These are phyloP conservation scores for Aschersonia sp. DNA, from an alignment of 2,329 filamentous ascomycete genomes.

Conservation along the genomic window DNA sequence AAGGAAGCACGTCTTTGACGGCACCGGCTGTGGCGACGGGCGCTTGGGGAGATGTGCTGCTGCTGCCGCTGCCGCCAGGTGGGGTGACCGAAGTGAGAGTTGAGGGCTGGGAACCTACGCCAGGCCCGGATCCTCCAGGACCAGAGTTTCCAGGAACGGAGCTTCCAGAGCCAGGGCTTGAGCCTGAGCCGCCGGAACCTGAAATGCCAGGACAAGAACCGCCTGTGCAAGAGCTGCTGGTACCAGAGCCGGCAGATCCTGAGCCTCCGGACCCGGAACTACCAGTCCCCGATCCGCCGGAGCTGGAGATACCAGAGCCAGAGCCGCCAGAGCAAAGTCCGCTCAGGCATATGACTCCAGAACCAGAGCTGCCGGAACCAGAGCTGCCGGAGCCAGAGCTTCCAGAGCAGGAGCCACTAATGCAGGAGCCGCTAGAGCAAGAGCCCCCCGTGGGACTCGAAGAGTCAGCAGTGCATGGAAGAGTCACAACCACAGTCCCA, in stretches of 20 bases:
- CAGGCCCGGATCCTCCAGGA: background rate
- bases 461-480: background rate
- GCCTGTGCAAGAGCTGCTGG: background rate
- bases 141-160: background rate
- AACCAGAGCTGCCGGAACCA: background rate
- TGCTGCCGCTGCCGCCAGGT: background rate
- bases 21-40: conserved; percentile 1
- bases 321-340: background rate
- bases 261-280: background rate
- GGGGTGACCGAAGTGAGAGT: background rate
- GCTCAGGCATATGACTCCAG: background rate
- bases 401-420: background rate
- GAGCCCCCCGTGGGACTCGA: background rate
- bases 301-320: background rate
- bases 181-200: background rate
- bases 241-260: background rate
- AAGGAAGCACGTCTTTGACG: background rate
- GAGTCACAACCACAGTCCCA: background rate
- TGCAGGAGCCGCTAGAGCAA: background rate
- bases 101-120: background rate
- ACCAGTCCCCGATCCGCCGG: background rate
- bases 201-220: background rate
- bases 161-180: background rate
- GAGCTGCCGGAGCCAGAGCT: background rate
- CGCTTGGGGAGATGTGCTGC: background rate